Base-by-base conservation (phyloP, 129 eudicot genomes). In the Kitagawia praeruptora region DNA sequence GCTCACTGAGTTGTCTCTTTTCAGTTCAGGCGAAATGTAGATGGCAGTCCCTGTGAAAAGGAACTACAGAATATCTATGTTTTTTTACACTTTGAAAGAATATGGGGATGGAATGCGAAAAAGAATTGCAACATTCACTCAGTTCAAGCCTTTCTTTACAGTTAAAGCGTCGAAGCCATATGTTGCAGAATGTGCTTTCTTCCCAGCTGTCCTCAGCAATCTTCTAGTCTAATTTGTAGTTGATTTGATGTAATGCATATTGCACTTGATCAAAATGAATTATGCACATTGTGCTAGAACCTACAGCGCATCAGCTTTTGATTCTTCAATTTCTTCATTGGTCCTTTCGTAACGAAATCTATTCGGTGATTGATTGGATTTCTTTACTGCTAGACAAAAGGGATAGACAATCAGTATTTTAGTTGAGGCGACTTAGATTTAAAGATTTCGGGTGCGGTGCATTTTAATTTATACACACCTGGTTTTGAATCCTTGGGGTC, bases 401-500 rank as follows among this genome's bases (percentile, higher is more conserved):
- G 56, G 14, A 75, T 23, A 16, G 31, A 12, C 27, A 1, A 16
- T 48, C 47, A 76, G 51, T 4, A 75, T 27, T 45, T 6, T 66
- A 8, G 70, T 79, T 46, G 2, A 10, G 40, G 49, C 28, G 63
- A 37, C 2, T 58, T 2, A 23, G 38, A 61, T 61, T 66, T 37
- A 28, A 42, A 58, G 4, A n/a, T 78, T 25, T 21, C 42, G 7
- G n/a, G n/a, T n/a, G n/a, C n/a, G 69, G 45, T 61, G 23, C 21
- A 16, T 45, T 40, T 8, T 46, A 3, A 46, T 46, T 46, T 12
- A 23, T 8, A 14, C 49, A 25, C 13, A 82, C 85, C 85, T 82
- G 85, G 74, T n/a, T 77, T 77, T 15, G 14, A 31, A 19, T 56
- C 81, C 28, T 82, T 78, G 23, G 48, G 48, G n/a, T 80, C 82